Conservation (phyloP, 2,329 filamentous ascomycete species). For the Cryphonectria radicalis region DNA sequence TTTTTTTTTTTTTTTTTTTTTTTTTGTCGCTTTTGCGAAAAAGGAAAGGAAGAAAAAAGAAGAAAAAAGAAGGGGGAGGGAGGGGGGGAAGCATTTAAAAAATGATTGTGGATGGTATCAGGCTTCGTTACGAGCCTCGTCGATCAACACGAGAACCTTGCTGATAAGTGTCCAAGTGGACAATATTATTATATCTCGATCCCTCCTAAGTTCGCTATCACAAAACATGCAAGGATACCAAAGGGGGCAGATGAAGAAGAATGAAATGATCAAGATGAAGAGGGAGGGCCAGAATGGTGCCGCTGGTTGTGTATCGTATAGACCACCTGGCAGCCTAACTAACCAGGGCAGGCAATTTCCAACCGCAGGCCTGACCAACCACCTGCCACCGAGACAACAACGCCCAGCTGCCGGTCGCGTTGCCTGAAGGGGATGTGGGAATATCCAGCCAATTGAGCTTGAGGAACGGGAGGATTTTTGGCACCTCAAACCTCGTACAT, state of each 20-base stretch:
- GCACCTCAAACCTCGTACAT: slow-evolving; percentile 9
- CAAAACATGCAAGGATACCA: neutral
- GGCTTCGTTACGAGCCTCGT: neutral
- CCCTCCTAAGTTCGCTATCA: neutral
- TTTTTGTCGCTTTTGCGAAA: neutral
- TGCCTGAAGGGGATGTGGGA: neutral
- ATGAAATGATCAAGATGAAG: neutral
- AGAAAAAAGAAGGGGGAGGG: neutral
- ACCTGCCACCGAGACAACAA: neutral
- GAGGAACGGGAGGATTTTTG: neutral
- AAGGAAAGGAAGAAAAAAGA: too few species aligned
- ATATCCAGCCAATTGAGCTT: slow-evolving; percentile 1
- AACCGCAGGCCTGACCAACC: neutral
- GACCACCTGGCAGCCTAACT: neutral
- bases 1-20: too few species aligned
- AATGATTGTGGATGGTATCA: neutral
- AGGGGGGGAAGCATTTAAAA: neutral
- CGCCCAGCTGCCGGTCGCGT: neutral
- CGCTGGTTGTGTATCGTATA: neutral
- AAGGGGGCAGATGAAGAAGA: neutral
- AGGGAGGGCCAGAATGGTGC: neutral
- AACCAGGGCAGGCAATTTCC: slow-evolving; percentile 5
- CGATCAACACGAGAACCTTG: slow-evolving; percentile 22
- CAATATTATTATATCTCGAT: slow-evolving; percentile 5
- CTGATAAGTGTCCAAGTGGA: slow-evolving; percentile 10